Evolutionary conservation across 345 rosid genomes (phyloP).

Genomic region (Syzygium aqueum): DNA sequence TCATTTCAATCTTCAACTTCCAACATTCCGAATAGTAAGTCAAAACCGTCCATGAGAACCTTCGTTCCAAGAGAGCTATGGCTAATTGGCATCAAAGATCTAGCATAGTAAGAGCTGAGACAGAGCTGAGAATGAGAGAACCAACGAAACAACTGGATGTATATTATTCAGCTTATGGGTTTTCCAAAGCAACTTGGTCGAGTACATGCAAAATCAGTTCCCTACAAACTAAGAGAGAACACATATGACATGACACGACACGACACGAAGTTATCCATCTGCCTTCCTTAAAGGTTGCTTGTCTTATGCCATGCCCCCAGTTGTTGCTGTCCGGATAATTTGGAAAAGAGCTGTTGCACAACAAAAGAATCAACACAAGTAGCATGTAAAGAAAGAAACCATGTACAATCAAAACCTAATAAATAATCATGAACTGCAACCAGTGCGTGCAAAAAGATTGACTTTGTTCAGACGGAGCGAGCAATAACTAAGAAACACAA

Average conservation of each 20-base stretch:
- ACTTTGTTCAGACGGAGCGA: neutral
- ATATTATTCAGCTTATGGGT: neutral
- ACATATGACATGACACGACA: neutral
- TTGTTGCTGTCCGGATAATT: conserved; percentile 86
- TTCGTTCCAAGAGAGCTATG: neutral
- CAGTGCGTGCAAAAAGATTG: neutral
- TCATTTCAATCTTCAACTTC: neutral
- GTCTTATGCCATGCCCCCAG: conserved; percentile 32
- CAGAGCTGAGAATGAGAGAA: neutral
- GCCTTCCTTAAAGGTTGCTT: neutral
- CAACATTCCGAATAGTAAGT: neutral
- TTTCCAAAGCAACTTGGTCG: neutral
- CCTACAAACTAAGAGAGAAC: neutral
- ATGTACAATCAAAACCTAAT: neutral
- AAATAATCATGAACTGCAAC: neutral
- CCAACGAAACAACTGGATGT: neutral
- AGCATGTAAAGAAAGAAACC: neutral
- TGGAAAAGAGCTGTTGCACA: conserved; percentile 76
- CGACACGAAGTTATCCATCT: neutral
- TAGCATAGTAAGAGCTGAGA: neutral
- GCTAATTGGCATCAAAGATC: neutral
- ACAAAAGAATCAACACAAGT: neutral
- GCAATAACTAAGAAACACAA: neutral
- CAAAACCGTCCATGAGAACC: neutral
- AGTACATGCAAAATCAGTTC: neutral